phyloP scores from a whole-genome alignment of 108 stramenopile species.

The Cylindrotheca closterium region DNA sequence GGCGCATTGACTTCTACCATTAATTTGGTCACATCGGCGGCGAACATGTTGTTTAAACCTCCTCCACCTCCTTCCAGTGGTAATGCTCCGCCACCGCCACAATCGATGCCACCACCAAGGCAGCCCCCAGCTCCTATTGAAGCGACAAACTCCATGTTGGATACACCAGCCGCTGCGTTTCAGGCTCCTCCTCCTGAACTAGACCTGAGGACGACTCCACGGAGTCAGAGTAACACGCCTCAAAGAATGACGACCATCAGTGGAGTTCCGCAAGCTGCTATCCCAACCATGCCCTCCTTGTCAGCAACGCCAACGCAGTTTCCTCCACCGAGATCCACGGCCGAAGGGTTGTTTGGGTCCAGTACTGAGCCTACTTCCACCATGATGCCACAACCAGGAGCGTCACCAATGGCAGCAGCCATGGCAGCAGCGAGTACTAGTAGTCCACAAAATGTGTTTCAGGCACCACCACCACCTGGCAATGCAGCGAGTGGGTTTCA shows the following conservation, averaged over 20 bases:
- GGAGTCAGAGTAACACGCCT: no score
- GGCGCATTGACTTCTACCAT: conserved; percentile 36
- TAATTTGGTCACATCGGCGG: conserved; percentile 34
- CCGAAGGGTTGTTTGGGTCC: no score
- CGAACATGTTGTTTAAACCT: conserved; percentile 5
- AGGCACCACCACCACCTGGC: no score
- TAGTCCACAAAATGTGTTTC: no score
- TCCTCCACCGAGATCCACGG: no score
- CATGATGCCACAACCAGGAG: no score
- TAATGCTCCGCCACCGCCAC: conserved; percentile 5
- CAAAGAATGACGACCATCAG: no score
- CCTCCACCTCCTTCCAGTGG: conserved; percentile 9
- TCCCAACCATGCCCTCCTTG: neutral
- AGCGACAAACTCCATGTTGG: conserved; percentile 26
- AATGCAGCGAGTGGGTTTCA: neutral
- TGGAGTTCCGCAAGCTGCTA: no score
- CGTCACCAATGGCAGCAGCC: conserved; percentile 1
- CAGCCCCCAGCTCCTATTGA: conserved; percentile 25
- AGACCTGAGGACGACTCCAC: no score
- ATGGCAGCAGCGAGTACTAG: neutral
- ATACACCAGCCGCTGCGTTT: no score
- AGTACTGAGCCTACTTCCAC: no score
- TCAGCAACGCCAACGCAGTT: neutral
- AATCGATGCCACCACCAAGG: neutral
- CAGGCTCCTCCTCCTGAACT: no score